Conservation (phyloP, 75 land plant species). For the Gnetum montanum region DNA sequence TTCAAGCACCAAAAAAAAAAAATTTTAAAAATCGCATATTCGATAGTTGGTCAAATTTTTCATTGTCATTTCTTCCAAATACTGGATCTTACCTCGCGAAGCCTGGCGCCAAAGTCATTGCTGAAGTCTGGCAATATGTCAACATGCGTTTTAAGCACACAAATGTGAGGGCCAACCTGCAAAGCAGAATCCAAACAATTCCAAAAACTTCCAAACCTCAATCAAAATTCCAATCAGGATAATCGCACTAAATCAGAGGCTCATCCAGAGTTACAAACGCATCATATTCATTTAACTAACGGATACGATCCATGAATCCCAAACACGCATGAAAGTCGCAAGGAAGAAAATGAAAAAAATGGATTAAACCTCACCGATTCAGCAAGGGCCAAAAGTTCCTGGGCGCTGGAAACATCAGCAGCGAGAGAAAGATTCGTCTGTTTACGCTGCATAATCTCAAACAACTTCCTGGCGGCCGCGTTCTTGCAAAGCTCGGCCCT, state of each 20-base stretch:
- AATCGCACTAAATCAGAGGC: too few species aligned
- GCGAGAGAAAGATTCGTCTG: conserved; percentile 83
- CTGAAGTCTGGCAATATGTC: conserved; percentile 93
- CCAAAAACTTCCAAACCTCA: too few species aligned
- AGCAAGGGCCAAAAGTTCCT: conserved; percentile 63
- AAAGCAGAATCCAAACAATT: conserved; percentile 1
- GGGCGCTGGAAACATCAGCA: conserved; percentile 84
- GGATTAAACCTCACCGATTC: conserved; percentile 40
- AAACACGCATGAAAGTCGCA: too few species aligned
- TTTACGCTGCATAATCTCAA: conserved; percentile 82
- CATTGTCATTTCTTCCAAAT: too few species aligned
- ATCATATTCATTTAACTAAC: too few species aligned
- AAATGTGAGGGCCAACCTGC: conserved; percentile 94
- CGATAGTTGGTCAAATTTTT: too few species aligned
- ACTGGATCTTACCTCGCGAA: conserved; percentile 68
- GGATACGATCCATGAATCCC: too few species aligned
- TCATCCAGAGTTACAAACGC: too few species aligned
- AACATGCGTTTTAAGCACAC: conserved; percentile 89
- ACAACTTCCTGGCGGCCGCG: conserved; percentile 63
- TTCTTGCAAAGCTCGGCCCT: conserved; percentile 69
- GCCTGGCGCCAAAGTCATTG: conserved; percentile 69
- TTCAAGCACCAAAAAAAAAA: too few species aligned
- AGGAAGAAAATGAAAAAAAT: too few species aligned
- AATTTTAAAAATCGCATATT: too few species aligned
- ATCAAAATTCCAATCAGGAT: too few species aligned